These are phyloP conservation scores for Orychophragmus violaceus DNA, from an alignment of 345 rosid genomes.

Conservation along the genomic window DNA sequence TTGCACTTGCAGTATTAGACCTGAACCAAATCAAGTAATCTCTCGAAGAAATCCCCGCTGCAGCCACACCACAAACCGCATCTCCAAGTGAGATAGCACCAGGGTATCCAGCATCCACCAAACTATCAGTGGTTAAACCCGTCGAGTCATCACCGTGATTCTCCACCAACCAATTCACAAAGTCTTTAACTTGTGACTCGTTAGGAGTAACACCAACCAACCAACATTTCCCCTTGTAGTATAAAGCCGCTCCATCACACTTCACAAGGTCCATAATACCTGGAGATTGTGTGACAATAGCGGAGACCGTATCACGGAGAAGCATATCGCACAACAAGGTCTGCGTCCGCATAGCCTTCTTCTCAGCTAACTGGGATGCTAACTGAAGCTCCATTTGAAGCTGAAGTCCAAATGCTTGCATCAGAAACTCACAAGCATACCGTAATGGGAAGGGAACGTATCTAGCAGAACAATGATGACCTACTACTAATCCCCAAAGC, in stretches of 20 bases:
- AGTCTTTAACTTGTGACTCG: slow-evolving; percentile 60
- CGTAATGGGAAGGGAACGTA: slow-evolving; percentile 71
- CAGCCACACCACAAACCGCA: slow-evolving; percentile 83
- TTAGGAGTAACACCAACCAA: slow-evolving; percentile 71
- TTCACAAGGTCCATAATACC: slow-evolving; percentile 81
- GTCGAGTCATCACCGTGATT: slow-evolving; percentile 62
- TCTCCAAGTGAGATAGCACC: slow-evolving; percentile 59
- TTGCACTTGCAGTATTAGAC: slow-evolving; percentile 66
- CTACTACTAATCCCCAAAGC: slow-evolving; percentile 89
- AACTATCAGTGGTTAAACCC: slow-evolving; percentile 67
- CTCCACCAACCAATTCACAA: slow-evolving; percentile 55
- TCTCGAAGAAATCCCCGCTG: slow-evolving; percentile 58
- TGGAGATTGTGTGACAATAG: slow-evolving; percentile 81
- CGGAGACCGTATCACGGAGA: slow-evolving; percentile 63
- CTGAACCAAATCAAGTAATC: slow-evolving; percentile 90
- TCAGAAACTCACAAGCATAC: slow-evolving; percentile 75
- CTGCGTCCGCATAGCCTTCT: slow-evolving; percentile 62
- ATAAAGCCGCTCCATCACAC: slow-evolving; percentile 87
- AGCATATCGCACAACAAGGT: slow-evolving; percentile 79
- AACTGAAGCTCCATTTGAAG: slow-evolving; percentile 72
- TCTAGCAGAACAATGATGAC: slow-evolving; percentile 73
- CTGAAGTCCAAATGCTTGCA: slow-evolving; percentile 80
- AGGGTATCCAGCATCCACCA: slow-evolving; percentile 68
- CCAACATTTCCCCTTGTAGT: slow-evolving; percentile 56
- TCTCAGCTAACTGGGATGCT: slow-evolving; percentile 55